phyloP scores from a whole-genome alignment of 2,329 filamentous ascomycete species.

The Cercospora zeae-maydis region DNA sequence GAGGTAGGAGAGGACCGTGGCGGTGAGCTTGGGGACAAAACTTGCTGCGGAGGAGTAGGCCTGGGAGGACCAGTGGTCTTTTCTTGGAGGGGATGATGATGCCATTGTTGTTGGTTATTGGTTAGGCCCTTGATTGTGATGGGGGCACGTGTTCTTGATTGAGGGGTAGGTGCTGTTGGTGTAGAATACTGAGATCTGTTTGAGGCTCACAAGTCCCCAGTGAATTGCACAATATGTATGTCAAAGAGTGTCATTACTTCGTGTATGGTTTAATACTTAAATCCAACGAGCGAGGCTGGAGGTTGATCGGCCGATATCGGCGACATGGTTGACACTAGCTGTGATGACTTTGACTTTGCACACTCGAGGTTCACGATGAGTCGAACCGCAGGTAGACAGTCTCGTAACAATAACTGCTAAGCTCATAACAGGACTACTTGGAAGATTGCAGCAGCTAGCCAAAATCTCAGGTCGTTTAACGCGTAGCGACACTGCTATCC shows the following conservation, averaged over 20 bases:
- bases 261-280: not conserved
- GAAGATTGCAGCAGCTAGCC: not conserved
- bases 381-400: too few relatives aligned
- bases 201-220: too few relatives aligned
- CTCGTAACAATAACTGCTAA: not conserved
- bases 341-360: not conserved
- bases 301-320: not conserved
- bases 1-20: conserved; percentile 39
- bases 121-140: not conserved
- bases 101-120: not conserved
- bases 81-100: not conserved
- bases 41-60: conserved; percentile 38
- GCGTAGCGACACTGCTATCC: not conserved
- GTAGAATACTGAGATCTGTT: not conserved
- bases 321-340: not conserved
- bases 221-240: not conserved
- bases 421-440: not conserved
- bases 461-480: too few relatives aligned
- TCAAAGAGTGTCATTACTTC: not conserved
- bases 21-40: conserved; percentile 44
- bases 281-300: not conserved
- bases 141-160: not conserved
- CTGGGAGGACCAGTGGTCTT: conserved; percentile 35
- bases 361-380: not conserved
- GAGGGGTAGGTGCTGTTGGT: not conserved